Percentiles rank a stretch among this genome's conserved stretches.
These are phyloP conservation scores for Brachypodium distachyon DNA, from an alignment of 202 grass and related monocot genomes.

Conservation along the genomic window DNA sequence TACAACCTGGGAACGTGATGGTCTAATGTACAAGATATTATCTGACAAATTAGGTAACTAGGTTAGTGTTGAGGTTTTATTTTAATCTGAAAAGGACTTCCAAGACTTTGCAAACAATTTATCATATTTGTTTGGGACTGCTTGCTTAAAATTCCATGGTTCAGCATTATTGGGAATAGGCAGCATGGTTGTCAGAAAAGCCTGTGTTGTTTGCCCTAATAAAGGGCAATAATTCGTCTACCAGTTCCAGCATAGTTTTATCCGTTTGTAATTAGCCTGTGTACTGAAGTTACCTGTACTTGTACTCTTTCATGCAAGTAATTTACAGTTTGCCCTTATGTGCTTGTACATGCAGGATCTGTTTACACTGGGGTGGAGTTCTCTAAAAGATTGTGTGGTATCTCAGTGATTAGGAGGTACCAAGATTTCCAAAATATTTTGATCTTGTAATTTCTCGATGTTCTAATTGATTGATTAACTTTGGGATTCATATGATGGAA, in stretches of 20 bases:
- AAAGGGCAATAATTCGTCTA: neutral
- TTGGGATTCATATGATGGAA: neutral
- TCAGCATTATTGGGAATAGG: neutral
- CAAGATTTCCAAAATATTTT: neutral
- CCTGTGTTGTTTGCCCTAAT: neutral
- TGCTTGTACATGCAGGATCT: conserved; percentile 10
- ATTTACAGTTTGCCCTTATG: neutral
- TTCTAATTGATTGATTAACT: neutral
- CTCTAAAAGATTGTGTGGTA: conserved; percentile 96
- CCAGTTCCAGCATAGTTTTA: neutral
- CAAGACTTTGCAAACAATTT: neutral
- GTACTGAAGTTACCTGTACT: neutral
- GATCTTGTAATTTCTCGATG: neutral
- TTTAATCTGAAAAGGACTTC: neutral
- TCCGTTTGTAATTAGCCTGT: neutral
- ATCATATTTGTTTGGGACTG: neutral
- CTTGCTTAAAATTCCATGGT: neutral
- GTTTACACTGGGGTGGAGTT: conserved; percentile 78
- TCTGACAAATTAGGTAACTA: neutral
- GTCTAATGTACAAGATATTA: neutral
- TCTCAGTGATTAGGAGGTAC: conserved; percentile 97
- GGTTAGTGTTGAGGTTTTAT: neutral
- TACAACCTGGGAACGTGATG: neutral
- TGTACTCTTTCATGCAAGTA: neutral
- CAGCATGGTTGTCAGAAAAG: neutral